phyloP scores from a whole-genome alignment of 148 eudicot species.

The Bassia scoparia region DNA sequence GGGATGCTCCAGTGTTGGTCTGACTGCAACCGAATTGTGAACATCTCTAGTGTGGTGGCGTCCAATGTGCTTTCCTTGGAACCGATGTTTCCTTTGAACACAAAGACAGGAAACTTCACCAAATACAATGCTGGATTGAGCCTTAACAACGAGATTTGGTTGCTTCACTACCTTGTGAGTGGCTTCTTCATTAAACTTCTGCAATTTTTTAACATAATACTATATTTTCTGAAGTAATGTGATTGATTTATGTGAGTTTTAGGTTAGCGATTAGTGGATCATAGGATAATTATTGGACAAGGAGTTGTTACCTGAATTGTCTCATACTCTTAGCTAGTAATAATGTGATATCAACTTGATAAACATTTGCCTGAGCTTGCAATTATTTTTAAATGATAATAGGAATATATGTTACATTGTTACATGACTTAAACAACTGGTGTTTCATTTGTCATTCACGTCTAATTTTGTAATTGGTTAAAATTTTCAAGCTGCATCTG shows the following conservation, averaged over 20 bases:
- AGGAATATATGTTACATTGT: neutral
- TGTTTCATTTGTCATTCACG: neutral
- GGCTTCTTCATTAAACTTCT: too few species aligned
- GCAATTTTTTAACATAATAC: too few species aligned
- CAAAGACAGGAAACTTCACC: constrained; percentile 44
- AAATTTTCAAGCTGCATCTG: neutral
- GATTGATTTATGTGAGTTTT: neutral
- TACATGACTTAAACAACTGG: neutral
- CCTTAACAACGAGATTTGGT: constrained; percentile 48
- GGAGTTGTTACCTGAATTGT: neutral
- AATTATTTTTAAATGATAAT: neutral
- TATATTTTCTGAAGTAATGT: neutral
- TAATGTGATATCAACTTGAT: neutral
- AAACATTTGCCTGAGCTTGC: neutral
- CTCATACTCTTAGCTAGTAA: neutral
- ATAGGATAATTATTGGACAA: neutral
- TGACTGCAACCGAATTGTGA: constrained; percentile 58
- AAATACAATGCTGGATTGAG: constrained; percentile 63
- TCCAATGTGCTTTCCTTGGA: constrained; percentile 45
- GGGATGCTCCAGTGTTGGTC: constrained; percentile 57
- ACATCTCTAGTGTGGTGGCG: constrained; percentile 59
- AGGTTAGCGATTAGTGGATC: neutral
- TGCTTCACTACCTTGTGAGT: constrained; percentile 66
- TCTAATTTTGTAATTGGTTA: neutral
- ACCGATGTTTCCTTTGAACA: constrained; percentile 58